A percentile compares a stretch with the other conserved stretches of the same genome.
Conservation (phyloP, 495 filamentous ascomycete genomes). For the Neurospora discreta region DNA sequence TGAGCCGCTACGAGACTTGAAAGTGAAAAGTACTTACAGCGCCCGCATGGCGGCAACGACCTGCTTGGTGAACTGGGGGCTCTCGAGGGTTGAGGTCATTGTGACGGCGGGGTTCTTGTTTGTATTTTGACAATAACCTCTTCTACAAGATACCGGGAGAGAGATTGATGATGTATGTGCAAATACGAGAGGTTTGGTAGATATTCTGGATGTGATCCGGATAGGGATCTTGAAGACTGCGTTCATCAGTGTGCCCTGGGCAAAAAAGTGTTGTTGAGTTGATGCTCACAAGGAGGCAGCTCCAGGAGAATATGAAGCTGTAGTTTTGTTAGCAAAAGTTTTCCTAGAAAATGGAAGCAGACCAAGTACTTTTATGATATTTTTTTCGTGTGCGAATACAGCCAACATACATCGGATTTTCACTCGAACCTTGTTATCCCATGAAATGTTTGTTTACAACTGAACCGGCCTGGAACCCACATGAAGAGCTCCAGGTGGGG, state of each 20-base stretch:
- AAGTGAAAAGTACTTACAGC: conserved; percentile 46
- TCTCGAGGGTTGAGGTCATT: conserved; percentile 14
- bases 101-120: neutral
- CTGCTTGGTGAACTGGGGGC: conserved; percentile 55
- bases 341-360: neutral
- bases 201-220: neutral
- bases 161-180: neutral
- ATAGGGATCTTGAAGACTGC: neutral
- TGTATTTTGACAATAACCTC: neutral
- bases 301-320: neutral
- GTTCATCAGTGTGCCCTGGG: neutral
- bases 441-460: neutral
- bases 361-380: too few relatives aligned
- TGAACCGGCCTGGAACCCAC: neutral
- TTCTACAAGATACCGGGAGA: neutral
- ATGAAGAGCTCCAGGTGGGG: neutral
- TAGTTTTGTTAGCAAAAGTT: neutral
- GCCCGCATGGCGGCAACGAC: conserved; percentile 73
- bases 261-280: neutral
- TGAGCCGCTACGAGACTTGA: too few relatives aligned
- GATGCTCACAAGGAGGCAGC: neutral
- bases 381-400: neutral
- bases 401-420: neutral
- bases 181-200: neutral
- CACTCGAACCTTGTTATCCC: neutral